phyloP scores from a whole-genome alignment of 352 stramenopile genomes.

The Phytophthora meadii region DNA sequence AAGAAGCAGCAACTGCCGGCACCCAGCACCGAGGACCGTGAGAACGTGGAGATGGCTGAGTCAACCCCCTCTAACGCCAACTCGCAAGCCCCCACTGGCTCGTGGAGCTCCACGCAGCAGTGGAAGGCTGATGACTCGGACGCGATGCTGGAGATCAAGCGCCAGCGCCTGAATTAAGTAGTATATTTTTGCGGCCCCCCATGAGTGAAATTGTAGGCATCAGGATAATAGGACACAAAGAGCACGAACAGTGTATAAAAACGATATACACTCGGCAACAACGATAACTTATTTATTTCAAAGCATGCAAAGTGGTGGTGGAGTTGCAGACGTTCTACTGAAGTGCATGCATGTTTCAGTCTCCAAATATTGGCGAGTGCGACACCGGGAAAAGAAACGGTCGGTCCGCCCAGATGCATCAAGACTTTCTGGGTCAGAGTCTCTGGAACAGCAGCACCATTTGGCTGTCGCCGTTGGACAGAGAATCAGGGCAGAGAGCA shows the following conservation, averaged over 20 bases:
- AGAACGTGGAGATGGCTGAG: conserved; percentile 53
- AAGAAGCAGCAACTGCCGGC: conserved; percentile 48
- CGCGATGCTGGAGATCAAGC: conserved; percentile 51
- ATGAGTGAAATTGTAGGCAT: conserved; percentile 50
- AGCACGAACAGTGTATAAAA: conserved; percentile 37
- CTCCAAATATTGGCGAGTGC: conserved; percentile 21
- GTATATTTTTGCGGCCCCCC: conserved; percentile 37
- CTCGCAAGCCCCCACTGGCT: conserved; percentile 33
- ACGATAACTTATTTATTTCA: conserved; percentile 33
- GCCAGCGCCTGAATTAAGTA: conserved; percentile 56
- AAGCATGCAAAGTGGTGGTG: conserved; percentile 10
- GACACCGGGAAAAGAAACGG: conserved; percentile 6
- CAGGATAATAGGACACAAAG: conserved; percentile 43
- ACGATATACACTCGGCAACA: conserved; percentile 33
- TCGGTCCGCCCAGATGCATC: not conserved
- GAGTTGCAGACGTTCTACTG: not conserved
- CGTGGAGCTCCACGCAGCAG: conserved; percentile 44
- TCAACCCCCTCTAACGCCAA: conserved; percentile 36
- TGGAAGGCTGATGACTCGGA: conserved; percentile 43
- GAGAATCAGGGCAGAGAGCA: conserved; percentile 19
- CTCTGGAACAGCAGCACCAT: not conserved
- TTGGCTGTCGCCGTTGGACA: conserved; percentile 14
- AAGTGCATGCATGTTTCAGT: conserved; percentile 5
- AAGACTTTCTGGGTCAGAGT: not conserved
- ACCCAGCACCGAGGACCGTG: conserved; percentile 32